These are phyloP conservation scores for Ophiostoma tasmaniense DNA, from an alignment of 2,329 filamentous ascomycete species.

Conservation along the genomic window DNA sequence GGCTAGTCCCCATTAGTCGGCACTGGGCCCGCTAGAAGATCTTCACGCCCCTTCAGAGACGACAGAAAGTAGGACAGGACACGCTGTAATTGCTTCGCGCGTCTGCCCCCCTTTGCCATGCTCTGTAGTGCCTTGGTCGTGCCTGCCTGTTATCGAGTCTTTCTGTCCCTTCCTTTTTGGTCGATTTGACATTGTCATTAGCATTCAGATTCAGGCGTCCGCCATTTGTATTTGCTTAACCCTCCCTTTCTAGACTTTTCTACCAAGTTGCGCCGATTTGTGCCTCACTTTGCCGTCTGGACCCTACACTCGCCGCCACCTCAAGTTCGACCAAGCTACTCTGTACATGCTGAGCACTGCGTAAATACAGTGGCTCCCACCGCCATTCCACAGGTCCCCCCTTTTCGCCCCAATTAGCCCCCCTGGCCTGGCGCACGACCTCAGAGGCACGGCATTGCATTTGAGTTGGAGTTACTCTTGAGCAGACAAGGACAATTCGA, in stretches of 20 bases:
- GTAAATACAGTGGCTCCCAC: not conserved
- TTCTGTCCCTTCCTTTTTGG: constrained; percentile 8
- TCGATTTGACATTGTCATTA: not conserved
- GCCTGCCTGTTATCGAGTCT: constrained; percentile 3
- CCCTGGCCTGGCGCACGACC: constrained; percentile 6
- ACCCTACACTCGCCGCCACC: not conserved
- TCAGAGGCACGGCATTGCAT: not conserved
- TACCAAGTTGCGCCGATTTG: not conserved
- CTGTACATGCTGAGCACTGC: not conserved
- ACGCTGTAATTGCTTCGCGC: not conserved
- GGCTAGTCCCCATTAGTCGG: constrained; percentile 9
- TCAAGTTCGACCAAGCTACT: no score
- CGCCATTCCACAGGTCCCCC: constrained; percentile 1
- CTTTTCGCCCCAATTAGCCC: constrained; percentile 4
- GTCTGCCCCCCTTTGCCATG: not conserved
- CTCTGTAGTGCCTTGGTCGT: not conserved
- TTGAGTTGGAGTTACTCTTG: not conserved
- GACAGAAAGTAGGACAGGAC: not conserved
- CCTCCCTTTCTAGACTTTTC: constrained; percentile 2
- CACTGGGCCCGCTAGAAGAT: constrained; percentile 2
- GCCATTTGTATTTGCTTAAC: not conserved
- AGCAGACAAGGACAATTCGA: not conserved
- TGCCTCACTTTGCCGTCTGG: not conserved
- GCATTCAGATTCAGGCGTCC: not conserved
- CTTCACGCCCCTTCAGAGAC: not conserved